Evolutionary conservation across 1,284 basidiomycete species (phyloP).

Genomic region (Erythrobasidium hasegawianum): DNA sequence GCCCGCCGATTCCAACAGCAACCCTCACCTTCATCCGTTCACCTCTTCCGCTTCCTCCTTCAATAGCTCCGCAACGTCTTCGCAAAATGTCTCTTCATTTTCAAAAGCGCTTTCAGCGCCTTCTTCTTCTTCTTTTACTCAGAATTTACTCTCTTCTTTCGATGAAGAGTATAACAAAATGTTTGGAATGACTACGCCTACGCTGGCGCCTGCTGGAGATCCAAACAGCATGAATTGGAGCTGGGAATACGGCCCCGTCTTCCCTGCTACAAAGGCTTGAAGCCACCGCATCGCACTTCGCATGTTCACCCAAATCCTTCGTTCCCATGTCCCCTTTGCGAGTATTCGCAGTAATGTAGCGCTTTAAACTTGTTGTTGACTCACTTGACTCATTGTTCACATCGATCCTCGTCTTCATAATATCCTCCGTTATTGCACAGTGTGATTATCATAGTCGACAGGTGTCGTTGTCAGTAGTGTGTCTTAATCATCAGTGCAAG

Average conservation of each 20-base stretch:
- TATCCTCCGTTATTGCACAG: too few species aligned
- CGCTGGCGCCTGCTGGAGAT: not conserved
- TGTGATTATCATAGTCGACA: too few species aligned
- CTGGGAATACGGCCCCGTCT: not conserved
- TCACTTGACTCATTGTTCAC: too few species aligned
- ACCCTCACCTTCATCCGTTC: not conserved
- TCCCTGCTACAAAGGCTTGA: not conserved
- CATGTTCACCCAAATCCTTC: too few species aligned
- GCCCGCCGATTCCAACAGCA: slow-evolving; percentile 7
- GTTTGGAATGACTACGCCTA: not conserved
- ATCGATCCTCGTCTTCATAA: too few species aligned
- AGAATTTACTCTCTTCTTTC: slow-evolving; percentile 19
- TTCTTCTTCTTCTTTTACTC: not conserved
- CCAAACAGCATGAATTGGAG: not conserved
- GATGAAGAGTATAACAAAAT: slow-evolving; percentile 26
- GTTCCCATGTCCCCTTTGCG: too few species aligned
- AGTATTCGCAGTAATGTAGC: too few species aligned
- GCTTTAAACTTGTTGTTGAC: too few species aligned
- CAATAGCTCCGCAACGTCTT: not conserved
- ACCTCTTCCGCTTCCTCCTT: not conserved
- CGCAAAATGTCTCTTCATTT: not conserved
- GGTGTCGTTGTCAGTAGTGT: too few species aligned
- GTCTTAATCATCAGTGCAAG: too few species aligned
- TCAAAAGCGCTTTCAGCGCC: not conserved
- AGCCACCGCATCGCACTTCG: too few species aligned